Evolutionary conservation across 75 land plant genomes (phyloP), one percentile per base, ranked within the genome.

Genomic region (Isoetes taiwanensis): DNA sequence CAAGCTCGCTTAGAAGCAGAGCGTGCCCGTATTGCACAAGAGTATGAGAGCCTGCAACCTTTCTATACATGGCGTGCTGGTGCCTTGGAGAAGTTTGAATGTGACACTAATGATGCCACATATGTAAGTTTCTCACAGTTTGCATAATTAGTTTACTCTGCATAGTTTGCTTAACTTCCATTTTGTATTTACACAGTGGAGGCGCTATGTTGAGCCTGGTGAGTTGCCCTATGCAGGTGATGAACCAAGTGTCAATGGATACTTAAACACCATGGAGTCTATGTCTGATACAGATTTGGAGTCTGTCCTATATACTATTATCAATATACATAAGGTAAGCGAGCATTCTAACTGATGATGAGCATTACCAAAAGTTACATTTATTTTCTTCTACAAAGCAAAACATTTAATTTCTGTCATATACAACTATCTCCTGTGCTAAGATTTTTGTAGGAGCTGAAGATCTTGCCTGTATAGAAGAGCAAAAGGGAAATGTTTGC

Each of bases 1-100:
- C 63, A 71, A 59, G 74, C 74, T 41, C 58, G 74, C 58, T 52
- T 71, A 55, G 59, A 65, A 39, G 74, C 69, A 3, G 74, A 71
- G 54, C 21, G 20, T 33, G 74, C 52, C 27, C 62, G 69, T 27
- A 52, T 71, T 52, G 62, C 40, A 0, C 46, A 17, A 2, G 74
- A 71, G 12, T 41, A 48, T 3, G 58, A 65, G 32, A 58, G 56
- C 21, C 35, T 71, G 61, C 17, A 32, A 10, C 31, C 62, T 10
- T 48, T 71, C 33, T 52, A 38, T 26, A 32, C 58, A 12, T 41
- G 62, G 57, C 62, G 68, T 20, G 30, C 30, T 20, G 62, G 34
- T 10, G 33, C 34, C 14, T 54, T 64, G 24, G 52, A 41, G 26
- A 34, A 54, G 33, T 19, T 64, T 64, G 69, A 65, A 58, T 52